These are phyloP conservation scores for Kernera saxatilis DNA, from an alignment of 345 rosid species.

Conservation along the genomic window DNA sequence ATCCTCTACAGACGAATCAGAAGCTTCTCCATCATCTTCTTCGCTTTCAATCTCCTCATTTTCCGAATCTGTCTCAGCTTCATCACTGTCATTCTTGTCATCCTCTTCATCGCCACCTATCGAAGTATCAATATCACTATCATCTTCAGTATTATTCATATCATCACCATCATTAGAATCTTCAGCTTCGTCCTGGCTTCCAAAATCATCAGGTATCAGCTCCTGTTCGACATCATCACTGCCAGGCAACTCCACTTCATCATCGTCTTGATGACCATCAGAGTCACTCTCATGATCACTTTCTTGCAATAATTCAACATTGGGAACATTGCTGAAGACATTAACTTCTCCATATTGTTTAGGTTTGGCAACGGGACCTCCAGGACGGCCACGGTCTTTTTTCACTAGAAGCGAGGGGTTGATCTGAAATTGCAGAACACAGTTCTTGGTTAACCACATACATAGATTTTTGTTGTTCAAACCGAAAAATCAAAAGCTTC, in stretches of 20 bases:
- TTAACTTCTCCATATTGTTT: constrained; percentile 75
- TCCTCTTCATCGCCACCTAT: constrained; percentile 35
- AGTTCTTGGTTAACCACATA: neutral
- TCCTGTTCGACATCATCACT: constrained; percentile 37
- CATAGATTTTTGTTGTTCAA: neutral
- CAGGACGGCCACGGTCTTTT: constrained; percentile 92
- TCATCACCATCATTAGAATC: constrained; percentile 34
- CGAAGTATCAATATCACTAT: constrained; percentile 39
- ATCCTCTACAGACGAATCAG: constrained; percentile 18
- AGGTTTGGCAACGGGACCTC: constrained; percentile 66
- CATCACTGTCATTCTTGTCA: constrained; percentile 29
- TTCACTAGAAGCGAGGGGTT: constrained; percentile 86
- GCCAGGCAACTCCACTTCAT: constrained; percentile 34
- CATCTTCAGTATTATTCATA: constrained; percentile 17
- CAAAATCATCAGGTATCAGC: constrained; percentile 18
- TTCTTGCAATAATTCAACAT: constrained; percentile 59
- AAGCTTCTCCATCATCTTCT: constrained; percentile 31
- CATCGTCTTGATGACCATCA: constrained; percentile 32
- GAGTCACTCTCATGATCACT: constrained; percentile 36
- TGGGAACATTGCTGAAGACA: constrained; percentile 63
- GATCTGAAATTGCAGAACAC: constrained; percentile 40
- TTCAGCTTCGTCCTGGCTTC: constrained; percentile 37
- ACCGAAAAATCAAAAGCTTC: neutral
- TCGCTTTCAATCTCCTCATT: constrained; percentile 30
- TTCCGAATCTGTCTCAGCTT: constrained; percentile 26